Percentiles rank a stretch among this genome's conserved stretches.
Evolutionary conservation across 805 yeast genomes (phyloP).

Genomic region (Metschnikowia cerradonensis): DNA sequence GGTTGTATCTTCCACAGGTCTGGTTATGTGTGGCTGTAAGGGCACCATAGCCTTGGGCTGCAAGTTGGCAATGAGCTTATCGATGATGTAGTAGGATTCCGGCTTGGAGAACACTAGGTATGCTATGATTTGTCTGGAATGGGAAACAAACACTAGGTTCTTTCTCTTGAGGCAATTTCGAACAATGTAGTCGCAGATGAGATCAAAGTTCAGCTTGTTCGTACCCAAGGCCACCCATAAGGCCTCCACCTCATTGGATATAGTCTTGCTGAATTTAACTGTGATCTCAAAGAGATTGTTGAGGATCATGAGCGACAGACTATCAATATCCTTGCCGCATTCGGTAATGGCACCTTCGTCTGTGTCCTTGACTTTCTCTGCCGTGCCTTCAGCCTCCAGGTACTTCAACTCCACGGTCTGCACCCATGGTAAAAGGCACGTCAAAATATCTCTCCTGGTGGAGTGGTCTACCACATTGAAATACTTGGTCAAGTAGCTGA

Average conservation of each 20-base stretch:
- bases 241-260: conserved; percentile 87
- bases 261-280: conserved; percentile 63
- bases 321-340: conserved; percentile 18
- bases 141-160: conserved; percentile 70
- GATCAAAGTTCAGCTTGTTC: conserved; percentile 63
- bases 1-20: conserved; percentile 22
- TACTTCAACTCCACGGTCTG: conserved; percentile 65
- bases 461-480: conserved; percentile 55
- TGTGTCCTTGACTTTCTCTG: conserved; percentile 3
- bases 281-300: conserved; percentile 83
- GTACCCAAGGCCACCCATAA: conserved; percentile 92
- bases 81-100: conserved; percentile 47
- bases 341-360: not conserved
- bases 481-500: conserved; percentile 69
- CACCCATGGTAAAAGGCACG: conserved; percentile 89
- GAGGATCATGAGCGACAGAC: conserved; percentile 59
- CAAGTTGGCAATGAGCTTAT: conserved; percentile 61
- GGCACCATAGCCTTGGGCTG: conserved; percentile 93
- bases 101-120: conserved; percentile 58
- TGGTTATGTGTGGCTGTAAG: conserved; percentile 35
- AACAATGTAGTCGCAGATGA: conserved; percentile 66
- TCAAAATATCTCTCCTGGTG: conserved; percentile 71
- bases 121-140: conserved; percentile 76
- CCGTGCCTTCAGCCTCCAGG: conserved; percentile 5
- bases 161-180: conserved; percentile 64